phyloP scores from a whole-genome alignment of 1,284 basidiomycete species.

The Hymenochaete sp. region DNA sequence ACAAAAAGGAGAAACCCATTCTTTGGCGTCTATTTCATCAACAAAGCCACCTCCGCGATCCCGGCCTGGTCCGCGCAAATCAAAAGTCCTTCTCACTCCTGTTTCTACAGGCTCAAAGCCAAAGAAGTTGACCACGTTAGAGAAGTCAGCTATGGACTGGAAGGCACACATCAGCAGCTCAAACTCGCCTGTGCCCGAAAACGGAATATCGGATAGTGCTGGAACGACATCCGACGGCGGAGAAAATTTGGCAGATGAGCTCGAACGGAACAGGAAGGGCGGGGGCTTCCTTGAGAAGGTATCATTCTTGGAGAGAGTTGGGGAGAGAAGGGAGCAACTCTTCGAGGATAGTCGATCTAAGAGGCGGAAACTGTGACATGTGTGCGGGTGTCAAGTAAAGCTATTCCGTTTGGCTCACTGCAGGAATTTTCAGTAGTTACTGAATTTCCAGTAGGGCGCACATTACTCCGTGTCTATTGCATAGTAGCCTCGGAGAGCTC shows the following conservation, averaged over 20 bases:
- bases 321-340: conserved; percentile 55
- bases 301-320: conserved; percentile 69
- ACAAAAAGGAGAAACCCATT: conserved; percentile 1
- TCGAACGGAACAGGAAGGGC: conserved; percentile 56
- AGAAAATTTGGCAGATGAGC: conserved; percentile 46
- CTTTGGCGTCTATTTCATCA: conserved; percentile 14
- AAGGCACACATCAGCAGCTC: conserved; percentile 57
- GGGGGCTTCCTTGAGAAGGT: conserved; percentile 71
- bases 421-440: no score
- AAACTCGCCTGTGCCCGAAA: no score
- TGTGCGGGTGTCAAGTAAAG: no score
- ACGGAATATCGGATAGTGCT: no score
- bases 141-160: conserved; percentile 82
- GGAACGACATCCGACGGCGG: background rate
- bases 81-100: conserved; percentile 44
- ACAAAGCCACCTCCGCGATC: conserved; percentile 9
- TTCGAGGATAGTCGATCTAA: conserved; percentile 53
- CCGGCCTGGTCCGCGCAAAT: conserved; percentile 52
- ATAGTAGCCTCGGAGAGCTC: no score
- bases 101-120: conserved; percentile 43
- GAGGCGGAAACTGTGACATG: conserved; percentile 33
- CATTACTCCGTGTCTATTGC: no score
- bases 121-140: conserved; percentile 71
- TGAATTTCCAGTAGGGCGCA: no score
- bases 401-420: no score